Conservation (phyloP, 768 basidiomycete species). For the Agrocybe pediades region DNA sequence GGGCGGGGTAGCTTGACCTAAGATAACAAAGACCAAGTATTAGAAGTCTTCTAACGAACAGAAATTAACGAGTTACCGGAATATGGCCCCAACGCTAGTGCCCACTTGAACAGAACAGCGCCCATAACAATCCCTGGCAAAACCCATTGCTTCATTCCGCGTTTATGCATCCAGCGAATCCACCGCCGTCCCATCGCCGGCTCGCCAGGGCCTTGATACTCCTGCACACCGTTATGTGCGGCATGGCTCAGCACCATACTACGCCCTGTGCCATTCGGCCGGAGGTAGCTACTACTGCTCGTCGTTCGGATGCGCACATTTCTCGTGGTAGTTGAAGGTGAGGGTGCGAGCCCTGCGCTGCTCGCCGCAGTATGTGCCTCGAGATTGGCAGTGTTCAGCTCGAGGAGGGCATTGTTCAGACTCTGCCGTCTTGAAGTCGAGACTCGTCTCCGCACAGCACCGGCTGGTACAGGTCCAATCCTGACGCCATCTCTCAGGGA, state of each 20-base stretch:
- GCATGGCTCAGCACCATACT: slow-evolving; percentile 9
- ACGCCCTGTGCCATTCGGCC: background rate
- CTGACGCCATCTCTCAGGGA: background rate
- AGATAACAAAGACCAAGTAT: background rate
- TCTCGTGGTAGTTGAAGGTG: background rate
- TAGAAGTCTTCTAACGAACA: background rate
- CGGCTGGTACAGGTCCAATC: background rate
- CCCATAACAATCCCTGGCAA: slow-evolving; percentile 56
- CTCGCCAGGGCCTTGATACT: slow-evolving; percentile 26
- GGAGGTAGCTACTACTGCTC: background rate
- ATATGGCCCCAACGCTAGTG: slow-evolving; percentile 75
- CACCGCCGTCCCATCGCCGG: slow-evolving; percentile 56
- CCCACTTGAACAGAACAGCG: slow-evolving; percentile 63
- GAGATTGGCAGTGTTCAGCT: slow-evolving; percentile 23
- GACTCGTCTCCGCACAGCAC: background rate
- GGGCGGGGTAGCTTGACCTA: slow-evolving; percentile 72
- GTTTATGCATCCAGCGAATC: slow-evolving; percentile 81
- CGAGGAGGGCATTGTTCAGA: slow-evolving; percentile 41
- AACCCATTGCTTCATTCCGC: slow-evolving; percentile 59
- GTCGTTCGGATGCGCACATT: background rate
- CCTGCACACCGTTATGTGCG: slow-evolving; percentile 6
- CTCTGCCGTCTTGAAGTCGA: slow-evolving; percentile 24
- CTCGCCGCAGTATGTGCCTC: background rate
- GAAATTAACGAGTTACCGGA: slow-evolving; percentile 59
- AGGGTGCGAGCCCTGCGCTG: background rate